A percentile compares a stretch with the other conserved stretches of the same genome.
phyloP scores from a whole-genome alignment of 108 stramenopile genomes.

The Discostella pseudostelligera region DNA sequence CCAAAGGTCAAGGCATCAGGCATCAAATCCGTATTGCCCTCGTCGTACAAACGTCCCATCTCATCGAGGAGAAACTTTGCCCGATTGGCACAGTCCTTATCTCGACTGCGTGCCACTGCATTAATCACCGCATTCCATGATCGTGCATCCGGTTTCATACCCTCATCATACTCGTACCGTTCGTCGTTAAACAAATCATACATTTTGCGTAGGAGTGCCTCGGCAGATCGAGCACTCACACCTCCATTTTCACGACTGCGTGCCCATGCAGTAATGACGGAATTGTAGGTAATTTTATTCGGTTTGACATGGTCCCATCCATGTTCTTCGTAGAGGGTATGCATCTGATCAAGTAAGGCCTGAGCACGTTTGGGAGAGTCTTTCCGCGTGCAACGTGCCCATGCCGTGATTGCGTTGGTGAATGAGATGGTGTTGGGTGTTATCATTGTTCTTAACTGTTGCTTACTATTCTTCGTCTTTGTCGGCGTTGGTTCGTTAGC shows the following conservation, averaged over 20 bases:
- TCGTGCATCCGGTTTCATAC: slow-evolving; percentile 31
- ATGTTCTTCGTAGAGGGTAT: slow-evolving; percentile 13
- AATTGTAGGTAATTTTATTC: slow-evolving; percentile 62
- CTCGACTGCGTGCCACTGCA: slow-evolving; percentile 42
- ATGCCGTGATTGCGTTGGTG: slow-evolving; percentile 60
- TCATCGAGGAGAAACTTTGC: slow-evolving; percentile 42
- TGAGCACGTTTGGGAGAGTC: slow-evolving; percentile 44
- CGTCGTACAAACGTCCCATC: slow-evolving; percentile 45
- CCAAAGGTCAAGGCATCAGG: slow-evolving; percentile 49
- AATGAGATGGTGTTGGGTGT: slow-evolving; percentile 44
- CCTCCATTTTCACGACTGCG: slow-evolving; percentile 29
- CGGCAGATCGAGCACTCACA: slow-evolving; percentile 30
- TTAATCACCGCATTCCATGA: slow-evolving; percentile 47
- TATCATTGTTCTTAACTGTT: slow-evolving; percentile 2
- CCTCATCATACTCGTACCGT: slow-evolving; percentile 8
- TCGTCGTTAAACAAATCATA: slow-evolving; percentile 38
- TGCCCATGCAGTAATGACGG: slow-evolving; percentile 56
- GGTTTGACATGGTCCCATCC: slow-evolving; percentile 54
- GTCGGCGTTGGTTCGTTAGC: background rate
- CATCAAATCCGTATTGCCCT: slow-evolving; percentile 33
- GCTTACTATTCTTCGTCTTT: background rate
- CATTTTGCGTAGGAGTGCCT: slow-evolving; percentile 45
- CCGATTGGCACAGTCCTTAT: slow-evolving; percentile 41
- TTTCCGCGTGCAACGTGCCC: slow-evolving; percentile 57
- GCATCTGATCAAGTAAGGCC: slow-evolving; percentile 35